Base-by-base conservation (phyloP, 495 filamentous ascomycete genomes). In the Hypoxylon lienhwacheense region DNA sequence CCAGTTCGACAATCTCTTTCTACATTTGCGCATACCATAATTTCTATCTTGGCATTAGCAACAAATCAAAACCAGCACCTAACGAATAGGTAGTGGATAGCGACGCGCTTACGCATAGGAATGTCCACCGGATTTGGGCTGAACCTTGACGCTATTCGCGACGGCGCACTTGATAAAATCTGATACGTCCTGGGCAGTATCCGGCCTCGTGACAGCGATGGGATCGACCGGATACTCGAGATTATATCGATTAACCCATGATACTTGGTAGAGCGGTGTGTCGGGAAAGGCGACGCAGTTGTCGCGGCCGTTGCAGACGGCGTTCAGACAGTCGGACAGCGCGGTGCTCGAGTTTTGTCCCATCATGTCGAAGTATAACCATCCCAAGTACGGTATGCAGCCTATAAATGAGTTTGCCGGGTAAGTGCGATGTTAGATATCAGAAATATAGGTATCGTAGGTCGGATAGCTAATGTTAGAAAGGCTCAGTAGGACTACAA, bases 91-190 rank as follows among this genome's bases (percentile, higher is more conserved):
- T 17, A 3, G 15, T 11, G 7, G 14, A 21, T 29, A 10, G 5
- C 1, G 6, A 24, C 5, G 15, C 19, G 45, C 74, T 49, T 53
- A 77, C 74, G 66, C 74, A 69, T 86, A 90, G 10, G 84, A 88
- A 63, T 91, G 89, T 1, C 89, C 89, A 10, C 88, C 88, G 29
- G 81, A 82, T 57, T 77, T 81, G 7, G 87, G 74, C 54, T 88
- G 85, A 15, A 90, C 85, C 56, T 85, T 84, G 55, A 82, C 67
- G 26, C 67, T 71, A 45, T 75, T 68, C 2, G 66, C 57, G 0
- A 65, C 69, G 0, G 85, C 86, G 54, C 85, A 89, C 45, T 72
- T 74, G 7, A 89, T 74, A 2, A 83, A 74, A 16, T 64, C 72
- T 0, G 82, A 75, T 8, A 90, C 77, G 36, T 90, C 76, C 7